These are phyloP conservation scores for Balansia obtecta DNA, from an alignment of 2,329 filamentous ascomycete genomes.

Conservation along the genomic window DNA sequence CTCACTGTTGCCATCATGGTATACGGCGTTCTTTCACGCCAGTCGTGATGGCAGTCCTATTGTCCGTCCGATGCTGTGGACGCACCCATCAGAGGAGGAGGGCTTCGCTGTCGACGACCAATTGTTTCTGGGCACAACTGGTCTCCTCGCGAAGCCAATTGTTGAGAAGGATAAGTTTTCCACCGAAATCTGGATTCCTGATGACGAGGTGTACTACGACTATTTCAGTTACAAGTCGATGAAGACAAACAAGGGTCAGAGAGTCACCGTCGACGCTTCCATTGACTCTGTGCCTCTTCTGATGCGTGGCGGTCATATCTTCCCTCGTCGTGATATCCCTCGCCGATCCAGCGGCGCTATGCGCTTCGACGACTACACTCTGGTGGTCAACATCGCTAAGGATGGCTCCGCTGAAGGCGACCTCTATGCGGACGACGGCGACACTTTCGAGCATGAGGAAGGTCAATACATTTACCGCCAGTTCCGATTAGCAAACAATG, in stretches of 20 bases:
- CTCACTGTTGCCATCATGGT: constrained; percentile 83
- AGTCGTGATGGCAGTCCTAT: constrained; percentile 75
- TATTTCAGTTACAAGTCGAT: constrained; percentile 82
- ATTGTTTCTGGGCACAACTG: constrained; percentile 79
- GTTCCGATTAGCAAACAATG: constrained; percentile 53
- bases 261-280: constrained; percentile 59
- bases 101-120: constrained; percentile 90
- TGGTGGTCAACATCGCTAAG: constrained; percentile 62
- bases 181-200: constrained; percentile 75
- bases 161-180: constrained; percentile 62
- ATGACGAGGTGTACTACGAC: constrained; percentile 84
- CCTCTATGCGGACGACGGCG: constrained; percentile 86
- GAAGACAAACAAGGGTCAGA: constrained; percentile 55
- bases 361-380: constrained; percentile 89
- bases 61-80: constrained; percentile 84
- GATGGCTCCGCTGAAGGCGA: constrained; percentile 54
- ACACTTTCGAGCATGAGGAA: constrained; percentile 75
- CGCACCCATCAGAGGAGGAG: constrained; percentile 71
- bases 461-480: constrained; percentile 81
- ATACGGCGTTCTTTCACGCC: constrained; percentile 90
- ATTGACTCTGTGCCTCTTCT: constrained; percentile 80
- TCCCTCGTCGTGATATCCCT: constrained; percentile 79
- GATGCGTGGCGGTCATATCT: constrained; percentile 86
- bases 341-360: constrained; percentile 78
- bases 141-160: constrained; percentile 85